Conservation (phyloP, 1,284 basidiomycete genomes). For the Fomitopsis schrenkii region DNA sequence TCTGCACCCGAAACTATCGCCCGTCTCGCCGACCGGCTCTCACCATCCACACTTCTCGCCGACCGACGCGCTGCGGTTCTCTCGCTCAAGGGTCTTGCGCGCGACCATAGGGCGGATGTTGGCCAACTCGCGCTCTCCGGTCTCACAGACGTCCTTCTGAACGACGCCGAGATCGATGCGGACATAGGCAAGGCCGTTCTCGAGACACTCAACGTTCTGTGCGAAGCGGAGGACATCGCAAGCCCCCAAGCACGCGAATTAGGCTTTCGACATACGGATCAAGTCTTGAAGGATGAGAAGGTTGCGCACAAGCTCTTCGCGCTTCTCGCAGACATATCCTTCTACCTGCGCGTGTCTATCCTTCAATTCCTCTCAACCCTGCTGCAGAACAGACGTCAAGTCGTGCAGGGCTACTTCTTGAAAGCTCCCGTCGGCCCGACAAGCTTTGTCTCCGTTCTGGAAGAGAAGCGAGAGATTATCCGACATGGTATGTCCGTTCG, state of each 20-base stretch:
- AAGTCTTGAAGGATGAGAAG: slow-evolving; percentile 66
- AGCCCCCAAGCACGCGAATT: slow-evolving; percentile 49
- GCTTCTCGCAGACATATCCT: slow-evolving; percentile 71
- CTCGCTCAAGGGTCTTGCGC: slow-evolving; percentile 86
- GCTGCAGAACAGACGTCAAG: slow-evolving; percentile 73
- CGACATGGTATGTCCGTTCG: slow-evolving; percentile 61
- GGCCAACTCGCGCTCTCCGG: slow-evolving; percentile 73
- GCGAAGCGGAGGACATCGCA: slow-evolving; percentile 58
- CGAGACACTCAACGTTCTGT: slow-evolving; percentile 79
- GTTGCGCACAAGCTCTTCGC: slow-evolving; percentile 75
- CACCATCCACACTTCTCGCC: slow-evolving; percentile 80
- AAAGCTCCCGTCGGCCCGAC: slow-evolving; percentile 75
- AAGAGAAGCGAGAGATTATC: slow-evolving; percentile 81
- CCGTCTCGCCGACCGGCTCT: slow-evolving; percentile 84
- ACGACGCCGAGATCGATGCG: slow-evolving; percentile 84
- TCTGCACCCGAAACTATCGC: slow-evolving; percentile 83
- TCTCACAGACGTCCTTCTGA: slow-evolving; percentile 76
- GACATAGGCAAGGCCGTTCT: slow-evolving; percentile 89
- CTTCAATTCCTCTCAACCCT: slow-evolving; percentile 83
- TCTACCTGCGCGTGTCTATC: slow-evolving; percentile 86
- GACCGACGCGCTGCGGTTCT: slow-evolving; percentile 91
- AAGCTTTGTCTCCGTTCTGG: slow-evolving; percentile 68
- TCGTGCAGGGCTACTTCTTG: slow-evolving; percentile 87
- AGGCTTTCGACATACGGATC: slow-evolving; percentile 71
- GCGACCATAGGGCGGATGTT: slow-evolving; percentile 89